Evolutionary conservation across 768 basidiomycete species (phyloP), one percentile per base, ranked within the genome.

Genomic region (Amanita jacksonii): DNA sequence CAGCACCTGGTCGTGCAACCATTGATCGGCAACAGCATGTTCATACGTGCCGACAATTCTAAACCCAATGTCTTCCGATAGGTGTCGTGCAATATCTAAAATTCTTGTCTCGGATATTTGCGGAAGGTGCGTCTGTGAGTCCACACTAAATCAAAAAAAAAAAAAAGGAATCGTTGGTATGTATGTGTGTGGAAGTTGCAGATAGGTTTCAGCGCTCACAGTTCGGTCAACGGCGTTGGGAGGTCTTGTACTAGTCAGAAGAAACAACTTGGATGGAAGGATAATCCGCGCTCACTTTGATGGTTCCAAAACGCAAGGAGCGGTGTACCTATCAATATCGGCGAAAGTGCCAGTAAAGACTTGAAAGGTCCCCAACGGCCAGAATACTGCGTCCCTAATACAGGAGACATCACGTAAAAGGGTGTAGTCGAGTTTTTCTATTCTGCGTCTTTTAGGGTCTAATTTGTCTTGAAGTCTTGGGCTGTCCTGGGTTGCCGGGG

Each of bases 31-130:
- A 20, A 77, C 58, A 0, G 86, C 84, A 63, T 94, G 90, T 58
- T 97, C 91, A 24, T 71, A 70, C 0, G 92, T 91, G 1, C 94
- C 94, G 8, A 94, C 87, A 0, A 87, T 96, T 38, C 94, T 72
- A 62, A 80, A 97, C 1, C 92, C 93, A 36, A 92, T 89, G 4
- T 76, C 79, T 56, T 92, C 90, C 0, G 90, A 88, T 5, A 90
- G 73, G 47, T 80, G 61, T 50, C 73, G 76, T 3, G 79, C 74
- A 36, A 78, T 65, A 5, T 65, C 68, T 2, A 87, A 72, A 41
- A 89, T 82, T 10, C 72, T 74, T 0, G 72, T 56, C 58, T 88
- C 85, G 0, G 85, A 85, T 19, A 86, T 74, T 53, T 84, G 81
- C 3, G 85, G 81, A 3, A 77, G 60, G 25, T 67, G 62, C 0